These are phyloP conservation scores for Aciculoconidium aculeatum DNA, from an alignment of 805 yeast species.

Conservation along the genomic window DNA sequence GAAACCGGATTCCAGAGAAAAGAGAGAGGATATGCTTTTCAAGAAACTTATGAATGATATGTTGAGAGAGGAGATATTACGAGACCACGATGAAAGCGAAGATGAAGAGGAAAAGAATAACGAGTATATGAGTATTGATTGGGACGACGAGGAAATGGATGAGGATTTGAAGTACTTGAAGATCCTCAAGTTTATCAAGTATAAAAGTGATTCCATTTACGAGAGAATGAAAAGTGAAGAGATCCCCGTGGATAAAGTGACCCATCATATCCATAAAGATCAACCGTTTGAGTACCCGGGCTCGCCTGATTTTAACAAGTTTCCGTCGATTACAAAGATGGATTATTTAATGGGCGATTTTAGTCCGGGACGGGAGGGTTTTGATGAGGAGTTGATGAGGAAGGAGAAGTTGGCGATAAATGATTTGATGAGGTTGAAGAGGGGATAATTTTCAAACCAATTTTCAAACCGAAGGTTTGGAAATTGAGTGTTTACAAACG, in stretches of 20 bases:
- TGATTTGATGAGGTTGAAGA: constrained; percentile 13
- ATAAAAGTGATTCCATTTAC: constrained; percentile 19
- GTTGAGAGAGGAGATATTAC: constrained; percentile 31
- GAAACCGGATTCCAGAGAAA: constrained; percentile 15
- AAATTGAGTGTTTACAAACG: too few species aligned
- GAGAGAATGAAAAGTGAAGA: neutral
- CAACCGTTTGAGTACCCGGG: neutral
- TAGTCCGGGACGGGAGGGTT: constrained; percentile 1
- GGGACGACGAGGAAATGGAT: constrained; percentile 45
- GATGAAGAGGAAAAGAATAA: constrained; percentile 17
- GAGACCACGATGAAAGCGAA: constrained; percentile 19
- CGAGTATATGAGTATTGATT: constrained; percentile 28
- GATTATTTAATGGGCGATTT: constrained; percentile 10
- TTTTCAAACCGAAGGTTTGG: too few species aligned
- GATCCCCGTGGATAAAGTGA: constrained; percentile 1
- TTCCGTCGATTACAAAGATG: constrained; percentile 9
- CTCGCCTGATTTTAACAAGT: constrained; percentile 3
- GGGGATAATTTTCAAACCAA: constrained; percentile 5
- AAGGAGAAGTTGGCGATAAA: constrained; percentile 26
- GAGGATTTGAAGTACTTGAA: constrained; percentile 41
- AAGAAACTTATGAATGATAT: constrained; percentile 35
- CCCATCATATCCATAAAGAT: constrained; percentile 6
- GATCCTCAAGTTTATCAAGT: constrained; percentile 36
- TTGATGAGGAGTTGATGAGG: constrained; percentile 18
- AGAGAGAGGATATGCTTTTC: constrained; percentile 32